These are phyloP conservation scores for Isabelozyma rhagii DNA, from an alignment of 805 yeast species.

Conservation along the genomic window DNA sequence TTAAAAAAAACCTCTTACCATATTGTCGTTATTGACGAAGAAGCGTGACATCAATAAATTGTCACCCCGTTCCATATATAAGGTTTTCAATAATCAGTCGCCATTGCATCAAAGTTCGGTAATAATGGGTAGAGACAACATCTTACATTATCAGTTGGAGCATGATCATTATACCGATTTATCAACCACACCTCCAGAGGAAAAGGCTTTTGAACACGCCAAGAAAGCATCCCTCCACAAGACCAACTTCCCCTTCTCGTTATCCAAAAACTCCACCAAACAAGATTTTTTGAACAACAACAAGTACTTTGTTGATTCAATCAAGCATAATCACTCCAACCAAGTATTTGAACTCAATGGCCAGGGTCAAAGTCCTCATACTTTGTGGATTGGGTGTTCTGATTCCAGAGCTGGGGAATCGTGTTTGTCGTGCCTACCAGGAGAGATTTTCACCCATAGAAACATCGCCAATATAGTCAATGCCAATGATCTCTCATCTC, in stretches of 20 bases:
- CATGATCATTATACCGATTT: conserved; percentile 38
- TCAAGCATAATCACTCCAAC: conserved; percentile 49
- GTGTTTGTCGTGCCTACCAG: conserved; percentile 76
- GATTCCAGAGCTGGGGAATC: conserved; percentile 87
- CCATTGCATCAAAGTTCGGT: neutral
- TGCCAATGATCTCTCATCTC: conserved; percentile 67
- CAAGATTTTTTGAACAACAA: conserved; percentile 50
- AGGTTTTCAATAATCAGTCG: neutral
- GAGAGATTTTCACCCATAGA: conserved; percentile 86
- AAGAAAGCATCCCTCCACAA: neutral
- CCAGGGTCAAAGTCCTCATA: conserved; percentile 87
- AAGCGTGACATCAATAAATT: neutral
- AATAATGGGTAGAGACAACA: conserved; percentile 42
- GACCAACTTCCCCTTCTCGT: conserved; percentile 41
- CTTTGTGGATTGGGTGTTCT: conserved; percentile 91
- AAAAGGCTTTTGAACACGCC: neutral
- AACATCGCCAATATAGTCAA: conserved; percentile 81
- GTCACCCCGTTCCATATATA: neutral
- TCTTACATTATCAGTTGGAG: conserved; percentile 36
- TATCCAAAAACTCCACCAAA: conserved; percentile 46
- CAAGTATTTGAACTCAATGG: conserved; percentile 61
- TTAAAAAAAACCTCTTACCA: neutral
- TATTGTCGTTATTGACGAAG: neutral
- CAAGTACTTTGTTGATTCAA: conserved; percentile 42
- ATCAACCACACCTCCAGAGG: conserved; percentile 1